Base-by-base conservation (phyloP, 176 grass and related monocot genomes). In the Areca catechu region DNA sequence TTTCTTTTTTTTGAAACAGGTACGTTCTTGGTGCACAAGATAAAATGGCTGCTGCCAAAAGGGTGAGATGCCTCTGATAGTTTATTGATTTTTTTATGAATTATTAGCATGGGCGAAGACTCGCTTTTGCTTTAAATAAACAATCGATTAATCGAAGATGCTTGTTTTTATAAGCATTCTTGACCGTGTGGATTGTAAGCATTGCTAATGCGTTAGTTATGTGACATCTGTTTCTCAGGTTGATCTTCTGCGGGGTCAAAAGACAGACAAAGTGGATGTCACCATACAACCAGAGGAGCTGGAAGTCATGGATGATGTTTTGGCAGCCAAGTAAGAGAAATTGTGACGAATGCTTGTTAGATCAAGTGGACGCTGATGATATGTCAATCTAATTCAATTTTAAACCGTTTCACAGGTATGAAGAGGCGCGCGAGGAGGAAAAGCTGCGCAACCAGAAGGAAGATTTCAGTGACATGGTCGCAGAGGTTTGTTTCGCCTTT, bases 391-490 rank as follows among this genome's bases (percentile, higher is more conserved):
- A 28, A 60, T 49, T 16, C 17, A 57, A 68, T 20, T 67, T 15
- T 23, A 17, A 22, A 2, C 2, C 20, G 12, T 20, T 12, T 50
- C 7, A 68, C 74, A 97, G 93, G 72, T 97, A 97, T 0, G 83
- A 91, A 72, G 87, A 91, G 68, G 93, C 87, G 4, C 78, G 87
- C 16, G 93, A 91, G 34, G 93, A 91, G 24, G 87, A 91, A 50
- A 97, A 97, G 72, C 62, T 88, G 0, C 80, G 81, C 4, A 97
- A 97, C 55, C 86, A 97, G 59, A 97, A 97, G 71, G 93, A 92
- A 72, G 93, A 97, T 20, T 97, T 97, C 67, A 97, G 93, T 2
- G 93, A 97, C 63, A 97, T 97, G 93, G 92, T 97, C 51, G 92
- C 86, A 2, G 92, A 97, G 86, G 91, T 90, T 56, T 15, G 70